Conservation (phyloP, 331 rosid genomes). For the Dryas integrifolia region DNA sequence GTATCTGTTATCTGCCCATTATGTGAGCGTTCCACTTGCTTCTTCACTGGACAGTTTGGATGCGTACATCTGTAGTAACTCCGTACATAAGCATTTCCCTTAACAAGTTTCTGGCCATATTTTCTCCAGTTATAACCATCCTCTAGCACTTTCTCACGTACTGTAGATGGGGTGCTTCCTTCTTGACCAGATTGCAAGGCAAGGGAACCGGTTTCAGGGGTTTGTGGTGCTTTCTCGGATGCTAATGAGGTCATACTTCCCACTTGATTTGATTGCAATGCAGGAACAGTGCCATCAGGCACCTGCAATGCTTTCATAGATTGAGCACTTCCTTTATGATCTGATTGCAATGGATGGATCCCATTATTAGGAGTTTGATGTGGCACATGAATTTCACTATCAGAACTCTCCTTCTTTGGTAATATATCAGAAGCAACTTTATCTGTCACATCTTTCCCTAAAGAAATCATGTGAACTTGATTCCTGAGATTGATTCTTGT, state of each 20-base stretch:
- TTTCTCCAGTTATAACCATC: slow-evolving; percentile 96
- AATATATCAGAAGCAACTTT: slow-evolving; percentile 46
- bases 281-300: slow-evolving; percentile 36
- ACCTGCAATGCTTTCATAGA: slow-evolving; percentile 28
- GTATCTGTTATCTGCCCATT: slow-evolving; percentile 61
- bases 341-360: slow-evolving; percentile 30
- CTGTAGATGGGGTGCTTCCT: slow-evolving; percentile 40
- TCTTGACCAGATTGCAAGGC: slow-evolving; percentile 42
- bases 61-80: slow-evolving; percentile 85
- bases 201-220: slow-evolving; percentile 28
- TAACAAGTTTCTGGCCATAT: slow-evolving; percentile 86
- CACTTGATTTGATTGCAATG: slow-evolving; percentile 46
- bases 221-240: slow-evolving; percentile 40
- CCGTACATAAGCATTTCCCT: slow-evolving; percentile 67
- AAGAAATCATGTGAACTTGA: slow-evolving; percentile 63
- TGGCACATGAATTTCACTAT: slow-evolving; percentile 34
- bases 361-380: slow-evolving; percentile 33
- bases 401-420: slow-evolving; percentile 41
- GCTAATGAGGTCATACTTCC: slow-evolving; percentile 35
- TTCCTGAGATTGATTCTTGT: slow-evolving; percentile 20
- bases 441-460: slow-evolving; percentile 45
- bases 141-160: slow-evolving; percentile 59
- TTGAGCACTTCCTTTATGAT: slow-evolving; percentile 31
- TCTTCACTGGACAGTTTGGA: slow-evolving; percentile 71
- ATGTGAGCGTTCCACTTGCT: slow-evolving; percentile 63